Base-by-base conservation (phyloP, 805 yeast genomes). In the Suhomyces kilbournensis region DNA sequence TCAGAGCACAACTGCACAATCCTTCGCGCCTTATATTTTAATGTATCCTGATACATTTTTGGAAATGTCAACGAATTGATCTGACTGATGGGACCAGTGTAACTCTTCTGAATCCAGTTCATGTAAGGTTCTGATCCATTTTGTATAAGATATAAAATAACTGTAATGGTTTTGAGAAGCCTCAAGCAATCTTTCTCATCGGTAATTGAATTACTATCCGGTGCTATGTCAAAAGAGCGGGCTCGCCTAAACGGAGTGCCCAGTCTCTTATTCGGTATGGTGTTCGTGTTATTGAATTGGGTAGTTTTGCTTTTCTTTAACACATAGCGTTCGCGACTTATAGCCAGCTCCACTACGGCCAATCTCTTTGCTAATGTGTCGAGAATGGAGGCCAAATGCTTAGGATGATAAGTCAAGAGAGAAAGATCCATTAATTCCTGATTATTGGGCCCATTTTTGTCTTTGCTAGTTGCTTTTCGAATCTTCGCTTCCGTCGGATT, bases 381-480 rank as follows among this genome's bases (percentile, higher is more conserved):
- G 5, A 68, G 65, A 6, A 83, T 76, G 28, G 68, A 70, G 14
- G 65, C 62, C 26, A 79, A 57, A 9, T 76, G 70, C 54, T 67
- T 69, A 14, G 70, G 55, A 46, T 73, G 65, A 50, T 69, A 72
- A 0, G 87, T 75, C 20, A 81, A 62, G 2, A 70, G 65, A 0
- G 85, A 74, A 2, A 84, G 65, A 47, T 81, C 82, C 52, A 77
- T 77, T 61, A 84, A 68, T 53, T 83, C 79, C 5, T 77, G 69
- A n/a, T 82, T 79, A 7, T 80, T 79, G 0, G 86, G 86, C 1
- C 87, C 84, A 58, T 75, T 69, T 1, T 76, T 70, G 53, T 82
- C 85, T 52, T 73, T 74, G 56, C 76, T 78, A 22, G 86, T 82
- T 7, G 85, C 82, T 26, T 57, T 50, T 44, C 56, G 58, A 4